Evolutionary conservation across 164 flowering plant genomes (phyloP).

Genomic region (Berberis thunbergii): DNA sequence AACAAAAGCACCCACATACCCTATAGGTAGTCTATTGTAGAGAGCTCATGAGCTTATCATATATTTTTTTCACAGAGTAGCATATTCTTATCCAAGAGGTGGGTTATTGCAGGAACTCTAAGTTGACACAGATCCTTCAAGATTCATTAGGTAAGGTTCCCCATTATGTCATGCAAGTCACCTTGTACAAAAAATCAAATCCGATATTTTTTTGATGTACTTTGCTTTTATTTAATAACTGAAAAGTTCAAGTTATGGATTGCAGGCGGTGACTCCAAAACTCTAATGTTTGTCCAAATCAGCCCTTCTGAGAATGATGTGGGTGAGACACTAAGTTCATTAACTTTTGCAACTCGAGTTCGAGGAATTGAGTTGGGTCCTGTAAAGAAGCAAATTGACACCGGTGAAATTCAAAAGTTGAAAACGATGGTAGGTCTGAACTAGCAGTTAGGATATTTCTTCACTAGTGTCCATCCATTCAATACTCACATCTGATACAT

Average conservation of each 20-base stretch:
- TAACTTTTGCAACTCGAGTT: conserved; percentile 82
- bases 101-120: conserved; percentile 62
- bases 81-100: too few species aligned
- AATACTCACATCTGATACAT: too few species aligned
- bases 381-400: conserved; percentile 68
- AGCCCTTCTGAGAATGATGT: conserved; percentile 75
- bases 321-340: conserved; percentile 81
- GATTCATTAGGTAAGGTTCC: conserved; percentile 62
- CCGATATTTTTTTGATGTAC: not conserved
- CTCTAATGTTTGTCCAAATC: conserved; percentile 88
- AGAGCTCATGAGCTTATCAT: too few species aligned
- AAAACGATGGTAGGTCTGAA: conserved; percentile 49
- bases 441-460: not conserved
- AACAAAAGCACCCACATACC: conserved; percentile 71
- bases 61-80: too few species aligned
- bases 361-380: conserved; percentile 84
- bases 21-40: conserved; percentile 35
- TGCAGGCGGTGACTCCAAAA: conserved; percentile 85
- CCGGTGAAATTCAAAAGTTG: conserved; percentile 61
- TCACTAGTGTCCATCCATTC: too few species aligned
- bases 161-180: too few species aligned
- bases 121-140: conserved; percentile 84
- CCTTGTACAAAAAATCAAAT: not conserved
- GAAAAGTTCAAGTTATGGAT: not conserved
- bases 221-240: too few species aligned